Percentiles rank a stretch among this genome's conserved stretches.
Conservation (phyloP, 2,329 filamentous ascomycete genomes). For the Sporothrix globosa region DNA sequence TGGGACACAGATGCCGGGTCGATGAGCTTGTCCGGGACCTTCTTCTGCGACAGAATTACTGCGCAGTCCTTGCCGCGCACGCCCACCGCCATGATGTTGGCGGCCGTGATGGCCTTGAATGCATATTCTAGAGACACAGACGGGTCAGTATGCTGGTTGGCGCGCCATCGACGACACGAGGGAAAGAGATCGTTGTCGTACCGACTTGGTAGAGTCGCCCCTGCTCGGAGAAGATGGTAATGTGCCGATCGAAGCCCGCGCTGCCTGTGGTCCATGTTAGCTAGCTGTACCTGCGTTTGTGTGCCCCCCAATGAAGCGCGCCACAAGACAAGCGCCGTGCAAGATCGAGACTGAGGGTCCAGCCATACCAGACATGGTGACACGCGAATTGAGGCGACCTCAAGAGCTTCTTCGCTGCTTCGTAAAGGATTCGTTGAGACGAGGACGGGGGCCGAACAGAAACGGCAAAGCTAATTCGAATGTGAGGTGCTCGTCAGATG, state of each 20-base stretch:
- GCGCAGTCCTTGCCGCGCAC: slow-evolving; percentile 96
- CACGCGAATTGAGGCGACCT: slow-evolving; percentile 37
- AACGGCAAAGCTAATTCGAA: slow-evolving; percentile 4
- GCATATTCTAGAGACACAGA: slow-evolving; percentile 79
- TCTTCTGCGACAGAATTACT: slow-evolving; percentile 98
- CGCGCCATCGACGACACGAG: neutral
- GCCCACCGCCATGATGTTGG: slow-evolving; percentile 97
- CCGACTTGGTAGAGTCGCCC: slow-evolving; percentile 99
- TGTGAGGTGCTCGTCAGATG: neutral
- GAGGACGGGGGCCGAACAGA: neutral
- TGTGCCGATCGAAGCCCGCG: slow-evolving; percentile 96
- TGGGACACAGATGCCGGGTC: slow-evolving; percentile 96
- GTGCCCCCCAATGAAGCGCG: neutral
- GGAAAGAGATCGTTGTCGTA: slow-evolving; percentile 57
- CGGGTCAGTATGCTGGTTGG: slow-evolving; percentile 20
- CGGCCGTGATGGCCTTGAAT: slow-evolving; percentile 99
- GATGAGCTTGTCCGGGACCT: slow-evolving; percentile 99
- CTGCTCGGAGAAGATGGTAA: slow-evolving; percentile 99
- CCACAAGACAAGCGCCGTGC: no score
- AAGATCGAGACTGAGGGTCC: neutral
- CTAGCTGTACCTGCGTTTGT: neutral
- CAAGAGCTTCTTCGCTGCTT: slow-evolving; percentile 12
- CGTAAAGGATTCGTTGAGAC: neutral
- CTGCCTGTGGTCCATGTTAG: slow-evolving; percentile 58
- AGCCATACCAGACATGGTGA: slow-evolving; percentile 58